Percentiles rank a stretch among this genome's conserved stretches.
Evolutionary conservation across 2,329 filamentous ascomycete species (phyloP).

Genomic region (Penicillium psychrosexuale): DNA sequence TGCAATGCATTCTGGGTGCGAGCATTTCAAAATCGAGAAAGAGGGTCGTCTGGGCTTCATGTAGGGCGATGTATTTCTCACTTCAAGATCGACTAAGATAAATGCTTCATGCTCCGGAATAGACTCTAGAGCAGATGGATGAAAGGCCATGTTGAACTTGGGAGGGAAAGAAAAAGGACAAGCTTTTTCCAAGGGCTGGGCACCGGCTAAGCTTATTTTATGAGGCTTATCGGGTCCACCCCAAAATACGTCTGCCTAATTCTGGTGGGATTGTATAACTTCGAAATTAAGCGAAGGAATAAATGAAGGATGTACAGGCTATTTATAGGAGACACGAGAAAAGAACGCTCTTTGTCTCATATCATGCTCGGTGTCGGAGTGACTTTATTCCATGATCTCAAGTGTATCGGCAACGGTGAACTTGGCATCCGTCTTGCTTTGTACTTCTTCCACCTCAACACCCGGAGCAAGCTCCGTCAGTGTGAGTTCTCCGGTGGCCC

Average conservation of each 20-base stretch:
- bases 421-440: conserved; percentile 65
- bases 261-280: background rate
- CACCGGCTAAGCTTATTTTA: background rate
- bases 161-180: background rate
- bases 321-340: no score
- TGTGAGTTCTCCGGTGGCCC: conserved; percentile 45
- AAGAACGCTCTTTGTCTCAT: background rate
- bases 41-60: background rate
- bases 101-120: background rate
- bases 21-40: conserved; percentile 7
- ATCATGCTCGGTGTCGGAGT: background rate
- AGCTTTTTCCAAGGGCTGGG: background rate
- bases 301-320: no score
- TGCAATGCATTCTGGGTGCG: conserved; percentile 3
- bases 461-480: conserved; percentile 69
- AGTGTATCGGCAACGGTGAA: conserved; percentile 62
- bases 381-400: conserved; percentile 46
- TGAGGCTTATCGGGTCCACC: no score
- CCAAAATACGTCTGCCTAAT: background rate
- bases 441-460: conserved; percentile 65
- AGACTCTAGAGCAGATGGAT: background rate
- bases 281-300: no score
- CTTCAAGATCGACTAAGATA: background rate
- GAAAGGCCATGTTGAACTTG: background rate
- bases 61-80: background rate